These are phyloP conservation scores for Lenzites betulinus DNA, from an alignment of 768 basidiomycete genomes.

Conservation along the genomic window DNA sequence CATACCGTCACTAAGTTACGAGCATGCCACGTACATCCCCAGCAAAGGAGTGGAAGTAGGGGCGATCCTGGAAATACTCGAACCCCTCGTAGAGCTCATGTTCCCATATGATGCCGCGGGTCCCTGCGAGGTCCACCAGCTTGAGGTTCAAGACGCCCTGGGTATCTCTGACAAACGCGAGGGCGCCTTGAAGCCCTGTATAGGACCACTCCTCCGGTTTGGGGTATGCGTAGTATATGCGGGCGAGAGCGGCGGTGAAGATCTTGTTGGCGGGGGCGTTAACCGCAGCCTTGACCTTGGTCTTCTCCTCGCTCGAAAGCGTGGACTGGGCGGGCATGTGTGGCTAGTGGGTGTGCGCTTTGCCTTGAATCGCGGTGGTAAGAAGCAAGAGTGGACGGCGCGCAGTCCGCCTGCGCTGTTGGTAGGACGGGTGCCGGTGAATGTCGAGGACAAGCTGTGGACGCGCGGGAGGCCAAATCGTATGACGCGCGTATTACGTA, in stretches of 20 bases:
- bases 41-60: constrained; percentile 90
- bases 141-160: constrained; percentile 64
- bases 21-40: constrained; percentile 76
- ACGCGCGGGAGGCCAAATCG: neutral
- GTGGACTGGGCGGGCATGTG: constrained; percentile 75
- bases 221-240: constrained; percentile 90
- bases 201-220: constrained; percentile 81
- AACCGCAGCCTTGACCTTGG: constrained; percentile 67
- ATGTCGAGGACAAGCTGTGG: constrained; percentile 13
- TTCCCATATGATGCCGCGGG: constrained; percentile 89
- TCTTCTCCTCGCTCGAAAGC: constrained; percentile 74
- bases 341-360: neutral
- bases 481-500: constrained; percentile 8
- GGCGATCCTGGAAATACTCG: constrained; percentile 79
- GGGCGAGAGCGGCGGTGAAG: constrained; percentile 73
- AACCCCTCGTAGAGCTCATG: constrained; percentile 87
- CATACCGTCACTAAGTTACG: neutral
- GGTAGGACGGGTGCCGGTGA: neutral
- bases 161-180: constrained; percentile 68
- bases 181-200: constrained; percentile 82
- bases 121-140: constrained; percentile 83
- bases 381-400: neutral
- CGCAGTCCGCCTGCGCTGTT: constrained; percentile 18
- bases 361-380: neutral
- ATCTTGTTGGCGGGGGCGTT: constrained; percentile 69